Evolutionary conservation across 169 alveolate genomes (phyloP).

Genomic region (Cryptosporidium muris): DNA sequence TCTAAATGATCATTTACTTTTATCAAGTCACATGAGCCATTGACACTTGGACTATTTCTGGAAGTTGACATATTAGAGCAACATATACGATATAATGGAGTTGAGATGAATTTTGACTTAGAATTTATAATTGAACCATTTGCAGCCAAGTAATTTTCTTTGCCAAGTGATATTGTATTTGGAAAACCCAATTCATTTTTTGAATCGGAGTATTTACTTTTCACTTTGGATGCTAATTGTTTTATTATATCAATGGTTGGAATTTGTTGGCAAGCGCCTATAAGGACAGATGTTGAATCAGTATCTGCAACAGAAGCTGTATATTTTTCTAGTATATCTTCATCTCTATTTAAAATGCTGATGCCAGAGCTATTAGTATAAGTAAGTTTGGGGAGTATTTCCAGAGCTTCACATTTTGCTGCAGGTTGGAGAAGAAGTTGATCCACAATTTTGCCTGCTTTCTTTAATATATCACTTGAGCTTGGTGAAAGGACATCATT

Average conservation of each 20-base stretch:
- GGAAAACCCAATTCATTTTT: constrained; percentile 54
- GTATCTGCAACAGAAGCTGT: constrained; percentile 44
- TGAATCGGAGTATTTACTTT: constrained; percentile 46
- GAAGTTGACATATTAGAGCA: constrained; percentile 36
- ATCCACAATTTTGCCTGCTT: constrained; percentile 54
- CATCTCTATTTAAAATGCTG: background rate
- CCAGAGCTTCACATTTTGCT: background rate
- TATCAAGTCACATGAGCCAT: background rate
- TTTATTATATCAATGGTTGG: constrained; percentile 59
- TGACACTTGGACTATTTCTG: background rate
- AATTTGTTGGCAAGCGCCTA: constrained; percentile 17
- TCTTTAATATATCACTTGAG: constrained; percentile 66
- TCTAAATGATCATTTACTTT: constrained; percentile 19
- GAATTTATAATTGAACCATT: constrained; percentile 1
- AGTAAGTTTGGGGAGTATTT: too few species aligned
- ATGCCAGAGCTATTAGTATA: background rate
- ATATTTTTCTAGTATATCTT: background rate
- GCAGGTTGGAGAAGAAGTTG: constrained; percentile 26
- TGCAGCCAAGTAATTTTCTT: background rate
- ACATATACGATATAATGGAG: background rate
- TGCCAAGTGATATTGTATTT: background rate
- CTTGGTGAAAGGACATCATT: constrained; percentile 18
- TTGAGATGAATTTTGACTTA: background rate
- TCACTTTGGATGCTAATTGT: constrained; percentile 54
- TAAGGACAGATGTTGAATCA: constrained; percentile 47